A percentile compares a stretch with the other conserved stretches of the same genome.
Conservation (phyloP, 257 asterid genomes). For the Misopates orontium region DNA sequence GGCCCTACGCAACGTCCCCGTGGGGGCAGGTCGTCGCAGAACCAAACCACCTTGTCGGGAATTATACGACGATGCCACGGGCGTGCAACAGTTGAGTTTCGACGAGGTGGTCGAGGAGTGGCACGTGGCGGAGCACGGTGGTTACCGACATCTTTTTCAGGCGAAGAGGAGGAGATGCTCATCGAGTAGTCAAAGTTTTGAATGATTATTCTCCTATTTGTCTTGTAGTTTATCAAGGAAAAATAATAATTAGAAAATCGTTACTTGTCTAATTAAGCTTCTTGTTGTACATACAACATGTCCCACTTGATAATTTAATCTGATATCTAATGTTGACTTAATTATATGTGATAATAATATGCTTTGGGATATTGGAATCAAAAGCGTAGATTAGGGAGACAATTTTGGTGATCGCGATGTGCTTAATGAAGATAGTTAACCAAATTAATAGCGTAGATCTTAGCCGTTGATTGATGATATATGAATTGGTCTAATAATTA, state of each 20-base stretch:
- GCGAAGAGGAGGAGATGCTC: constrained; percentile 72
- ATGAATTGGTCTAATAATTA: background rate
- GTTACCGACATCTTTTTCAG: constrained; percentile 44
- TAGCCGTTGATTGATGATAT: no score
- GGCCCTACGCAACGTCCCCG: constrained; percentile 85
- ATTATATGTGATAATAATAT: background rate
- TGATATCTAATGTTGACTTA: background rate
- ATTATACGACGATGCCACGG: constrained; percentile 52
- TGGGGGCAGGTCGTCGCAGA: constrained; percentile 92
- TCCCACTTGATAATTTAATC: constrained; percentile 19
- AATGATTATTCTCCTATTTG: constrained; percentile 35
- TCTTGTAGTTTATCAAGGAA: constrained; percentile 30
- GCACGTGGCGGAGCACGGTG: constrained; percentile 50
- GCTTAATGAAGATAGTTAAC: no score
- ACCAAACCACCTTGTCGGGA: constrained; percentile 61
- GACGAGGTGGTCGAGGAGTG: constrained; percentile 50
- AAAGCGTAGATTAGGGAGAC: constrained; percentile 25
- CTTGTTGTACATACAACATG: constrained; percentile 29
- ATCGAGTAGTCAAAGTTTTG: constrained; percentile 52
- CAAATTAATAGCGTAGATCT: no score
- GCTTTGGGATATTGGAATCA: constrained; percentile 3
- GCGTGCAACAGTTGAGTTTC: constrained; percentile 39
- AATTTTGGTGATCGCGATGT: constrained; percentile 7
- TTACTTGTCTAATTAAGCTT: no score
- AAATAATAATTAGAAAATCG: background rate